These are phyloP conservation scores for Pseudevernia furfuracea DNA, from an alignment of 495 filamentous ascomycete species.

Conservation along the genomic window DNA sequence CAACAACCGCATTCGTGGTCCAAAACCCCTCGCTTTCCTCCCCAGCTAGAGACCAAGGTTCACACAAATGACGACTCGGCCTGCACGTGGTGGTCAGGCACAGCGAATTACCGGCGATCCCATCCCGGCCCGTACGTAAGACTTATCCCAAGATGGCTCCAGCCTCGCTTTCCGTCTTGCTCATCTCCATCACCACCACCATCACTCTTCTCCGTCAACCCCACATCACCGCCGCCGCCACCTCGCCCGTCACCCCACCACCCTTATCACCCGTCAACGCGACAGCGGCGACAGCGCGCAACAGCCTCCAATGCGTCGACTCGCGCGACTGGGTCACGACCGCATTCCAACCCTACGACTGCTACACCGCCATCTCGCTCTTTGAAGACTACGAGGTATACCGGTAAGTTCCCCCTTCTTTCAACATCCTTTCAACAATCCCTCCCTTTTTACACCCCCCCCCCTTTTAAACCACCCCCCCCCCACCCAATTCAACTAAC, in stretches of 20 bases:
- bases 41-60: not conserved
- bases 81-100: not conserved
- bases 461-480: too few species aligned
- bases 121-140: not conserved
- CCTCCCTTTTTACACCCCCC: too few species aligned
- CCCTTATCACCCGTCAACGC: not conserved
- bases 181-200: not conserved
- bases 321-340: not conserved
- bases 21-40: not conserved
- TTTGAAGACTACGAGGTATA: not conserved
- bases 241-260: not conserved
- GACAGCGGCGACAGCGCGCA: not conserved
- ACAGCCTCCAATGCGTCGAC: not conserved
- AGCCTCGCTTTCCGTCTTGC: not conserved
- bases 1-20: not conserved
- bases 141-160: not conserved
- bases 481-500: too few species aligned
- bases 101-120: too few species aligned
- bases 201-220: not conserved
- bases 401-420: not conserved
- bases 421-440: too few species aligned
- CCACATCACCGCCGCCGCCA: not conserved
- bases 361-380: not conserved
- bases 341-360: not conserved
- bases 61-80: not conserved